phyloP scores from a whole-genome alignment of 495 filamentous ascomycete species.

The Tuber brumale region DNA sequence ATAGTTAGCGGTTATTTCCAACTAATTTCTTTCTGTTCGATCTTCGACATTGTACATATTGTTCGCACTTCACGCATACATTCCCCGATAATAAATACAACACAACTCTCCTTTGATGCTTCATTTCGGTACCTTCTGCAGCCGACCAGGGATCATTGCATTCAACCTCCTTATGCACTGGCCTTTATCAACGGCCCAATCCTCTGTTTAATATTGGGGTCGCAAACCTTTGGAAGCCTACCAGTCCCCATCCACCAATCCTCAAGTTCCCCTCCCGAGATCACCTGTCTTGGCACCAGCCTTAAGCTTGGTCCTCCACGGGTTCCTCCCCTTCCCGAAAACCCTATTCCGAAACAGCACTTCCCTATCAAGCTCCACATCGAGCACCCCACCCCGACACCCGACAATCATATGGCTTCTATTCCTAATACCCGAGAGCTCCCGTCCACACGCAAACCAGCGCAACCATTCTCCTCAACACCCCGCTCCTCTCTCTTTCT shows the following conservation, averaged over 20 bases:
- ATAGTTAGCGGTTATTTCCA: neutral
- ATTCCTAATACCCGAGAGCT: neutral
- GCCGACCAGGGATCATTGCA: neutral
- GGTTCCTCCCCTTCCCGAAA: slow-evolving; percentile 9
- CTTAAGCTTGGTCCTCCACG: slow-evolving; percentile 1
- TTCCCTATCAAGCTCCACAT: slow-evolving; percentile 4
- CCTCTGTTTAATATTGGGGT: neutral
- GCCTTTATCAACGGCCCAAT: neutral
- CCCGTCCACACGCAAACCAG: neutral
- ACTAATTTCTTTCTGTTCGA: neutral
- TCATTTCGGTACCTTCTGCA: neutral
- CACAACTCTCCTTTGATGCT: neutral
- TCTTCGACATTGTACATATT: neutral
- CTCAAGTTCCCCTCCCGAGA: neutral
- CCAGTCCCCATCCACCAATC: neutral
- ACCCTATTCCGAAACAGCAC: neutral
- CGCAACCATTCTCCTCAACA: neutral
- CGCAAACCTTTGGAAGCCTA: slow-evolving; percentile 6
- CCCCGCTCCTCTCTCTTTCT: neutral
- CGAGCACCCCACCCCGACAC: neutral
- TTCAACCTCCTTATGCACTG: neutral
- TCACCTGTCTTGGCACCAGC: slow-evolving; percentile 5
- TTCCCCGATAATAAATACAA: neutral
- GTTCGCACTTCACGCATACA: neutral
- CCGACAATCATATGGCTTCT: slow-evolving; percentile 6